Conservation (phyloP, 2,329 filamentous ascomycete genomes). For the Diaporthe destruens region DNA sequence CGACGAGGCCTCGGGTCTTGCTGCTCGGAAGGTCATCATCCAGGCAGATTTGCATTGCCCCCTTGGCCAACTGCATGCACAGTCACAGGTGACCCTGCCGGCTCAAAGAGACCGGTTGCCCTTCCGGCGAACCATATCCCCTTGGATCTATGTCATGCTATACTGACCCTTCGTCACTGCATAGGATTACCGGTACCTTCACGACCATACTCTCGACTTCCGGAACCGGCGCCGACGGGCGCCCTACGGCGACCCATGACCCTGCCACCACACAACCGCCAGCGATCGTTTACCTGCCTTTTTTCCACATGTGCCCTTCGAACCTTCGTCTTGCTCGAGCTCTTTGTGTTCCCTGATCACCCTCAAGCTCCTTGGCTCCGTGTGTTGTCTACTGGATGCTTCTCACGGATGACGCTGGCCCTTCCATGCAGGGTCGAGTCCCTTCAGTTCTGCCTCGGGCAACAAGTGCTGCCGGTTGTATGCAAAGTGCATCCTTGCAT, state of each 20-base stretch:
- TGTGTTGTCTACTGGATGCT: neutral
- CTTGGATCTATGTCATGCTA: neutral
- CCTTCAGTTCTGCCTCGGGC: neutral
- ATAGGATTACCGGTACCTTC: neutral
- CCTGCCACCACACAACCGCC: conserved; percentile 1
- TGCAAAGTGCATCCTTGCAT: neutral
- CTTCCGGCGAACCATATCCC: neutral
- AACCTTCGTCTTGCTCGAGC: neutral
- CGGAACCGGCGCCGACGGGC: neutral
- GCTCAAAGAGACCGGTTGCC: neutral
- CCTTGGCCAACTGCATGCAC: neutral
- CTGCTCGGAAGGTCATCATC: neutral
- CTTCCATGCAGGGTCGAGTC: conserved; percentile 10
- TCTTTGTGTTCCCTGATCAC: neutral
- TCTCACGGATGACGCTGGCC: neutral
- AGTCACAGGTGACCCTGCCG: neutral
- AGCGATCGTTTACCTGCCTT: neutral
- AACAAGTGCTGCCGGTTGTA: neutral
- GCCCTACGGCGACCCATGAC: neutral
- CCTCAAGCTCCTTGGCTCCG: neutral
- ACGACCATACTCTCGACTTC: neutral
- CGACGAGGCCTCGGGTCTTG: neutral
- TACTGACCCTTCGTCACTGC: neutral
- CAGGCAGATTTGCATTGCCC: neutral
- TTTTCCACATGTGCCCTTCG: conserved; percentile 2